Base-by-base conservation (phyloP, 129 eudicot genomes). In the Calendula officinalis region DNA sequence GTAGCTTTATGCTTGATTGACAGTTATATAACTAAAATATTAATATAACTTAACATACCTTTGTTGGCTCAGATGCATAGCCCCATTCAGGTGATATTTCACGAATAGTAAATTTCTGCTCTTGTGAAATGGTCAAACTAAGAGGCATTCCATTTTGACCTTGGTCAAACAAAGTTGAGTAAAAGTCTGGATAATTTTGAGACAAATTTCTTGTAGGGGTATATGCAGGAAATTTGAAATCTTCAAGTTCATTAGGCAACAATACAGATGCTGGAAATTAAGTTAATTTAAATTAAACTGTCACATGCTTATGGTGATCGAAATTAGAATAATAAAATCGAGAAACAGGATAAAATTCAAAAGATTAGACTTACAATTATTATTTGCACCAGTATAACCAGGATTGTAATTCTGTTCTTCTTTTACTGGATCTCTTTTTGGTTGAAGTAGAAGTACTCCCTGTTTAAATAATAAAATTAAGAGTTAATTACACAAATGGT, bases 71-170 rank as follows among this genome's bases (percentile, higher is more conserved):
- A 46, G 88, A 78, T 39, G 86, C 72, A 86, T 75, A 94, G 45
- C 95, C 90, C 97, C 97, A 94, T 68, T 83, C 88, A 43, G 99
- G 99, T 49, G 90, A 83, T 64, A 94, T 78, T 60, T 85, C 97
- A 51, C 80, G 84, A 62, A 94, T 94, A 34, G 76, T 81, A 73
- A 81, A 86, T 73, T 73, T 89, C 86, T 94, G 97, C 64, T 79
- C 80, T 62, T 68, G 82, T 60, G 86, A 65, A 10, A 86, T 61
- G 38, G 84, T 86, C 62, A 22, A 22, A 22, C 1, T 22, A 1
- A 69, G 79, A 68, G 86, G 76, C 60, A 75, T 75, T 73, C 78
- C 90, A 73, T 53, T 71, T 17, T 58, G 86, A 63, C 81, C 86
- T 71, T 74, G 79, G 62, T 84, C 82, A 74, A 77, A 79, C 15